Base-by-base conservation (phyloP, 1,139 yeast species). In the Candida frijolesensis region DNA sequence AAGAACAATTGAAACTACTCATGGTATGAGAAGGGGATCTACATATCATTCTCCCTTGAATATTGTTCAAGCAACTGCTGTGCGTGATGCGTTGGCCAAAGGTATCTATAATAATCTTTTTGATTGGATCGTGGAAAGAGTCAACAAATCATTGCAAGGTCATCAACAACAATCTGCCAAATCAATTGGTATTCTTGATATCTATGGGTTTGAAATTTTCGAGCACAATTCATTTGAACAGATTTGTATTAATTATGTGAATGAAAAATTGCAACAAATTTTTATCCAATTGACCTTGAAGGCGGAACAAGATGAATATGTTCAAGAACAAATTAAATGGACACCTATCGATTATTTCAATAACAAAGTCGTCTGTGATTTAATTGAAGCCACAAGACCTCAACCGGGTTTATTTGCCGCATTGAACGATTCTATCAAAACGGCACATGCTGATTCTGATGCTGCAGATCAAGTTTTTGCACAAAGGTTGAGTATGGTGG, bases 381-480 rank as follows among this genome's bases (percentile, higher is more conserved):
- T 95, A 66, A 95, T 95, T 65, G 99, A 95, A 70, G 89, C 91
- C 34, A 83, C 84, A 52, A 83, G 97, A 63, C 99, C 99, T 1
- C 77, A 72, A 53, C 98, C 98, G 0, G 99, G 99, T 54, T 80
- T 95, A 47, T 92, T 95, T 72, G 96, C 99, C 2, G 97, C 97
- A 1, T 79, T 95, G 70, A 94, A 94, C 68, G 99, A 95, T 72
- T 94, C 98, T 0, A 87, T 92, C 65, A 97, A 97, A 46, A 95
- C 98, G 15, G 99, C 99, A 0, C 99, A 95, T 68, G 99, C 99
- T 2, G 99, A 95, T 66, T 88, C 97, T 1, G 82, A 78, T 51
- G 99, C 99, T 11, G 98, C 99, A 0, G 99, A 95, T 68, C 97
- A 91, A 71, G 90, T 96, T 2, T 95, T 95, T 70, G 89, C 95